Evolutionary conservation across 371 early-diverging fungal species (phyloP).

Genomic region (Mucor piriformis): DNA sequence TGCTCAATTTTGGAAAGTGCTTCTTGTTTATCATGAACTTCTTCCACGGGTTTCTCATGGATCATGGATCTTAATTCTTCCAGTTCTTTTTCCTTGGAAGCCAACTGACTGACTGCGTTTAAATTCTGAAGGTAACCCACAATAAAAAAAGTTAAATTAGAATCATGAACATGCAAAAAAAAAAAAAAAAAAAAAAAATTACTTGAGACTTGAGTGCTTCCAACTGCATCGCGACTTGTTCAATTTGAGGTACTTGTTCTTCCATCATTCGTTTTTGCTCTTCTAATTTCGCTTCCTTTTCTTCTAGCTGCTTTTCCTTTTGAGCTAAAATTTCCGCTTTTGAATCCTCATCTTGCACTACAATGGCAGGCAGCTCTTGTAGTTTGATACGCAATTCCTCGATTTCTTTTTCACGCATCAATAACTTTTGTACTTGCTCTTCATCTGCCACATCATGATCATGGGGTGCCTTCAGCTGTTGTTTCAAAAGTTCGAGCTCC

Average conservation of each 20-base stretch:
- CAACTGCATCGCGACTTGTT: slow-evolving; percentile 34
- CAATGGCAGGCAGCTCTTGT: slow-evolving; percentile 18
- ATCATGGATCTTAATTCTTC: slow-evolving; percentile 34
- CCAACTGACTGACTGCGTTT: slow-evolving; percentile 40
- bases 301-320: slow-evolving; percentile 31
- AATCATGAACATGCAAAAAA: too few relatives aligned
- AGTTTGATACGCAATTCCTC: slow-evolving; percentile 25
- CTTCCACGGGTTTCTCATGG: slow-evolving; percentile 19
- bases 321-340: slow-evolving; percentile 28
- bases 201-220: slow-evolving; percentile 40
- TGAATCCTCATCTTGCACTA: slow-evolving; percentile 20
- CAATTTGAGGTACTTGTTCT: slow-evolving; percentile 28
- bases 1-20: slow-evolving; percentile 34
- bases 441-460: slow-evolving; percentile 1
- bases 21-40: slow-evolving; percentile 26
- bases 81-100: slow-evolving; percentile 45
- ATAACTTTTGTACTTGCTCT: slow-evolving; percentile 27
- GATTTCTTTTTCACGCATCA: slow-evolving; percentile 35
- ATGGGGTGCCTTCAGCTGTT: slow-evolving; percentile 20
- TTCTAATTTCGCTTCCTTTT: slow-evolving; percentile 30
- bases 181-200: slow-evolving; percentile 13
- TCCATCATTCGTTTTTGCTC: slow-evolving; percentile 29
- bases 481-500: slow-evolving; percentile 33
- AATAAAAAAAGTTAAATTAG: too few relatives aligned
- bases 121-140: slow-evolving; percentile 35